Evolutionary conservation across 306 rosid species (phyloP).

Genomic region (Luffa aegyptiaca): DNA sequence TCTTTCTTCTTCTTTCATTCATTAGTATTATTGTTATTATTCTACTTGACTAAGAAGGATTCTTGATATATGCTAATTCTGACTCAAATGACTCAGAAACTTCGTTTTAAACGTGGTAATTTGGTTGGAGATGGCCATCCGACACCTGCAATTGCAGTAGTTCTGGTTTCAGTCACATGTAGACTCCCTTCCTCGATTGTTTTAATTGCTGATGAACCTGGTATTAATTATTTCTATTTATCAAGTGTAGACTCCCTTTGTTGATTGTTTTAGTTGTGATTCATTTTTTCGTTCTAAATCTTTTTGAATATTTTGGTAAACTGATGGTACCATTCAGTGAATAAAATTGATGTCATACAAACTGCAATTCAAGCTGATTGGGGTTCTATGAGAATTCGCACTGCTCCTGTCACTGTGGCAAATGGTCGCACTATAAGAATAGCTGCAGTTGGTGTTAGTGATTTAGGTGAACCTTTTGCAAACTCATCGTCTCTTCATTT

Average conservation of each 20-base stretch:
- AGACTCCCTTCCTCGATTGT: constrained; percentile 63
- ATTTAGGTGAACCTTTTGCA: constrained; percentile 66
- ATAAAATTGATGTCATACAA: constrained; percentile 37
- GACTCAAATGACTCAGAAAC: constrained; percentile 50
- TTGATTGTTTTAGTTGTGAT: not conserved
- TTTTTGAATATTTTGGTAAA: constrained; percentile 11
- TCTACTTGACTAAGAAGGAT: constrained; percentile 3
- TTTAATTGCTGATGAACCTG: constrained; percentile 74
- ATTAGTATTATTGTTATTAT: constrained; percentile 3
- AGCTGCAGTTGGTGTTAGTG: constrained; percentile 68
- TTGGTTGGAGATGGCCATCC: constrained; percentile 85
- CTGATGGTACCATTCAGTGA: constrained; percentile 39
- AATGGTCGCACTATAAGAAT: constrained; percentile 70
- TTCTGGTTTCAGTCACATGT: constrained; percentile 42
- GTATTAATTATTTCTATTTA: constrained; percentile 26
- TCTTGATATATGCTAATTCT: constrained; percentile 4
- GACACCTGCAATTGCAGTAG: constrained; percentile 52
- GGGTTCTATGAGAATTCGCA: constrained; percentile 34
- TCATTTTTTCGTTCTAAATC: not conserved
- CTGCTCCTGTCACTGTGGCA: constrained; percentile 65
- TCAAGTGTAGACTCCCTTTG: not conserved
- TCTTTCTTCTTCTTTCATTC: constrained; percentile 14
- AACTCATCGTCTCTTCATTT: constrained; percentile 80
- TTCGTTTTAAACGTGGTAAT: constrained; percentile 72
- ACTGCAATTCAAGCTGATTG: constrained; percentile 63